Evolutionary conservation across 192 early-diverging fungal genomes (phyloP), one percentile per base, ranked within the genome.

Genomic region (Podila epicladia): DNA sequence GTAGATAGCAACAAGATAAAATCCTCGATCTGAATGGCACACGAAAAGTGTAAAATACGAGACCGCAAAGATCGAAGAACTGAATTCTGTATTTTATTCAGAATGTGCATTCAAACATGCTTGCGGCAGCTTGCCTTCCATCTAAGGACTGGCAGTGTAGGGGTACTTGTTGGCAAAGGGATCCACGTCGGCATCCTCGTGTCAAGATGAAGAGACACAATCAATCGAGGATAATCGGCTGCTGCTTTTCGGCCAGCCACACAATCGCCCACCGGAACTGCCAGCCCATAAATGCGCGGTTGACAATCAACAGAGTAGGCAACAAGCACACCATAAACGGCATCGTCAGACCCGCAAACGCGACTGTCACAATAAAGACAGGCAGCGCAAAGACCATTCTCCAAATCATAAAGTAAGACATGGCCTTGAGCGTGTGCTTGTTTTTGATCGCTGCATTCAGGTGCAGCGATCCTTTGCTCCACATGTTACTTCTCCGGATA

Each of bases 351-450:
- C 11, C 45, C 13, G 72, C 64, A n/a, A 69, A 26, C 0, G 59
- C 22, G 22, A 71, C 37, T 0, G 64, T 41, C 5, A 80, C 62
- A 0, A 68, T 19, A 55, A 69, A 69, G 17, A 69, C 19, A 0
- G 64, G 63, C 28, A 73, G 53, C 8, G 69, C 77, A 68, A 65
- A 69, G 48, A 80, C 60, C 77, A 80, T 64, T 57, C 73, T 80
- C 77, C 77, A 80, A 13, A 73, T 15, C 19, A 80, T 22, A 62
- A 80, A 80, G 24, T 80, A 80, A 32, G 73, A 71, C 71, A 80
- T 50, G 41, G 65, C 37, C 32, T 22, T 22, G 57, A 63, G 26
- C 0, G 71, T 57, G 57, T 80, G 77, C n/a, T 58, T 50, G 63
- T 80, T 62, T 20, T 33, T 22, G 31, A 63, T 9, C 1, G 61